Conservation (phyloP, 2,329 filamentous ascomycete genomes). For the Neofusicoccum sp. region DNA sequence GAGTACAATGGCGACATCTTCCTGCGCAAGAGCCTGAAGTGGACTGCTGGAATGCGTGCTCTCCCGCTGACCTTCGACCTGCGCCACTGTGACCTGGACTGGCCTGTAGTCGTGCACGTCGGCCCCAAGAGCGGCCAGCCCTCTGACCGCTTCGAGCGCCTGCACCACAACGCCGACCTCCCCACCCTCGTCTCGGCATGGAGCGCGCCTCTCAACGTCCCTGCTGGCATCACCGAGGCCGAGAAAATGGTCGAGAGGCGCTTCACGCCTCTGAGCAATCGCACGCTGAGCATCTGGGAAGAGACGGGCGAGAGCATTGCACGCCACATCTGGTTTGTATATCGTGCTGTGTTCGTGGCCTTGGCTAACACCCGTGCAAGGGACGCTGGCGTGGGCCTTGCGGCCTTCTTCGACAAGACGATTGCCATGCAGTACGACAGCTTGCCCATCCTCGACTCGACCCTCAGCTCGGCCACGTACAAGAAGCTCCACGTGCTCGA, state of each 20-base stretch:
- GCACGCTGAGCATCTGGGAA: constrained; percentile 60
- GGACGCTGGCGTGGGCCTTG: constrained; percentile 63
- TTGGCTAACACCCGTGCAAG: constrained; percentile 28
- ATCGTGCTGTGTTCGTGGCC: not conserved
- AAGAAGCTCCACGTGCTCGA: constrained; percentile 59
- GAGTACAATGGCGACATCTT: constrained; percentile 42
- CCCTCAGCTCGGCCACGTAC: constrained; percentile 42
- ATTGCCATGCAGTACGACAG: constrained; percentile 34
- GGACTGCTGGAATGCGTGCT: constrained; percentile 48
- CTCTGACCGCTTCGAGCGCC: constrained; percentile 35
- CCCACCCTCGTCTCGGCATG: constrained; percentile 60
- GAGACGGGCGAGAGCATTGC: constrained; percentile 75
- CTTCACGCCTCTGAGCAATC: constrained; percentile 47
- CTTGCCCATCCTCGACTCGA: constrained; percentile 36
- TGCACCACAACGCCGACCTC: constrained; percentile 31
- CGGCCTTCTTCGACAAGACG: constrained; percentile 54
- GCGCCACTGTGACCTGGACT: constrained; percentile 40
- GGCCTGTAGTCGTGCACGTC: constrained; percentile 46
- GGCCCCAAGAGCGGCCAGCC: constrained; percentile 33
- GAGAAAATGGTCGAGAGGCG: constrained; percentile 60
- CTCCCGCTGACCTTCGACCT: constrained; percentile 48
- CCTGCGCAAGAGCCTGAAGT: constrained; percentile 47
- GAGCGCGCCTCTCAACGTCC: constrained; percentile 51
- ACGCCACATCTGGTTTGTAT: constrained; percentile 66
- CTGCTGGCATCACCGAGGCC: constrained; percentile 43